Conservation (phyloP, 306 rosid genomes). For the Medicago truncatula region DNA sequence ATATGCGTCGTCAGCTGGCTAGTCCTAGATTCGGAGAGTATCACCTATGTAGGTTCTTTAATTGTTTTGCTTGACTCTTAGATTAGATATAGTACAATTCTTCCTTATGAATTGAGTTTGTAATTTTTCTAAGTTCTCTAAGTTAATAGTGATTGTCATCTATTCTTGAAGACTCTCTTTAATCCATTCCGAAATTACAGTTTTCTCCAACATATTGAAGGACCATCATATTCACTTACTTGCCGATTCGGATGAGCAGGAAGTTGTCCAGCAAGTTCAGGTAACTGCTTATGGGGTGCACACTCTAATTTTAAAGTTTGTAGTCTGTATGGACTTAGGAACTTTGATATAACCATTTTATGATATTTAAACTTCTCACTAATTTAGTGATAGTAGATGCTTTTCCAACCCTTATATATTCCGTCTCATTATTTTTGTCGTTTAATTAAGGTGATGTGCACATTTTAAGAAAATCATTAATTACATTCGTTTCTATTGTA, state of each 20-base stretch:
- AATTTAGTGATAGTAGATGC: constrained; percentile 18
- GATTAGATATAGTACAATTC: constrained; percentile 2
- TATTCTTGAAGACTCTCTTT: constrained; percentile 59
- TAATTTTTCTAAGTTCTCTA: constrained; percentile 35
- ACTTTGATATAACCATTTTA: constrained; percentile 20
- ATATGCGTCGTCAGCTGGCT: constrained; percentile 77
- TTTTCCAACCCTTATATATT: background rate
- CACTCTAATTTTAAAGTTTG: constrained; percentile 15
- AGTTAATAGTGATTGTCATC: constrained; percentile 28
- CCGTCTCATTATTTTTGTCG: background rate
- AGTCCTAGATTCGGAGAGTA: constrained; percentile 94
- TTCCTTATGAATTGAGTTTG: constrained; percentile 34
- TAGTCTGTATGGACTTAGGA: constrained; percentile 1
- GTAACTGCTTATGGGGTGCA: constrained; percentile 48
- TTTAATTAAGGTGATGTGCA: background rate
- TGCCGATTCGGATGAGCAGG: constrained; percentile 97
- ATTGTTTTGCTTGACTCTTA: constrained; percentile 31
- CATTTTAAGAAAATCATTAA: background rate
- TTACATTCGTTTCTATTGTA: background rate
- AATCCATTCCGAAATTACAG: constrained; percentile 68
- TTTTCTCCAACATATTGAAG: constrained; percentile 98
- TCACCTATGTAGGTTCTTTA: constrained; percentile 75
- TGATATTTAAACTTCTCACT: background rate
- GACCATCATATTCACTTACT: constrained; percentile 85
- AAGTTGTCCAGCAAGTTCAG: constrained; percentile 95